Conservation (phyloP, 2,329 filamentous ascomycete genomes). For the Fusarium scirpi region DNA sequence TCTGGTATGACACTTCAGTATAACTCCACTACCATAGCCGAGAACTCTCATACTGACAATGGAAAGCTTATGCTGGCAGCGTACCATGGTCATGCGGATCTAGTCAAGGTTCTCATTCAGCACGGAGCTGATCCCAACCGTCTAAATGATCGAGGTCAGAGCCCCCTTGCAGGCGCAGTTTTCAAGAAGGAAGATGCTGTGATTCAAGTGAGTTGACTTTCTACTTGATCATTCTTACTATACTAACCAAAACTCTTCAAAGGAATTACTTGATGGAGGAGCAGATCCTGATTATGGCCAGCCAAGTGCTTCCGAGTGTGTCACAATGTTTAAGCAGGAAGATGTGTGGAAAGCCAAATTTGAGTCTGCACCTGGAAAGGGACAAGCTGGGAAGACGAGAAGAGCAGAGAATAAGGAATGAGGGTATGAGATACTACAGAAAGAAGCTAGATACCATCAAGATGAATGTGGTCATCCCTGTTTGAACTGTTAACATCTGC, state of each 20-base stretch:
- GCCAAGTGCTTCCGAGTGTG: slow-evolving; percentile 62
- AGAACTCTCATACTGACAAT: slow-evolving; percentile 8
- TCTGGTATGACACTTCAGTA: slow-evolving; percentile 59
- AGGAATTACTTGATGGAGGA: slow-evolving; percentile 63
- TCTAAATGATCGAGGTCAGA: slow-evolving; percentile 76
- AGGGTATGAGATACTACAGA: not conserved
- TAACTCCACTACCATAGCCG: not conserved
- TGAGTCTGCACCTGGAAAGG: slow-evolving; percentile 61
- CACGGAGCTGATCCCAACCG: slow-evolving; percentile 75
- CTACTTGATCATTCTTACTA: too few species aligned
- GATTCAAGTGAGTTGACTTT: slow-evolving; percentile 60
- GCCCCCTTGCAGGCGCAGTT: slow-evolving; percentile 76
- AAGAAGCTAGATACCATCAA: not conserved
- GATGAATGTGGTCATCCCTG: not conserved
- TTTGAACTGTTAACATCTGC: not conserved
- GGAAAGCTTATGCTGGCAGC: slow-evolving; percentile 76
- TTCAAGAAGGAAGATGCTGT: slow-evolving; percentile 78
- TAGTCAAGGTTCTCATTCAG: slow-evolving; percentile 70
- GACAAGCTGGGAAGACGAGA: slow-evolving; percentile 41
- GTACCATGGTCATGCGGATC: slow-evolving; percentile 73
- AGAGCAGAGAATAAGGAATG: not conserved
- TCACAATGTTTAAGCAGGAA: slow-evolving; percentile 65
- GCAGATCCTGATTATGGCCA: slow-evolving; percentile 66
- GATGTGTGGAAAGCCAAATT: slow-evolving; percentile 64
- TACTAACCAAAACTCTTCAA: not conserved